phyloP scores from a whole-genome alignment of 257 asterid genomes.

The Solanum pimpinellifolium region DNA sequence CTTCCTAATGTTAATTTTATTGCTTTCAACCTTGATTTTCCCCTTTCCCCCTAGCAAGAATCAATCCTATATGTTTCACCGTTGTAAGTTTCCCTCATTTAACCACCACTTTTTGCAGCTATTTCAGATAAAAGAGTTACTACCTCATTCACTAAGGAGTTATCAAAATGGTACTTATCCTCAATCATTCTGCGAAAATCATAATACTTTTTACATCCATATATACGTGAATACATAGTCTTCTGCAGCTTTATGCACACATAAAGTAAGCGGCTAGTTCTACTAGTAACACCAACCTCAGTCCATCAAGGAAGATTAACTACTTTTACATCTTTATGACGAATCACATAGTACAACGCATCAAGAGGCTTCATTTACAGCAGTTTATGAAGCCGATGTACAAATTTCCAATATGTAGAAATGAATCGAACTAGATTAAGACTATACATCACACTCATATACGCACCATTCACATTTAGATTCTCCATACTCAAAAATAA shows the following conservation, averaged over 20 bases:
- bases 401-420: background rate
- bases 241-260: background rate
- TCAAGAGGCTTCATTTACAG: background rate
- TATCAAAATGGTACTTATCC: background rate
- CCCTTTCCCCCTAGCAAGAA: background rate
- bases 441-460: background rate
- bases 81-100: background rate
- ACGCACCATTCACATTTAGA: background rate
- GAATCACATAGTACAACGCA: background rate
- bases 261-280: background rate
- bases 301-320: background rate
- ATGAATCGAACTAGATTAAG: background rate
- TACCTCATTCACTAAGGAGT: background rate
- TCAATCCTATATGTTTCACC: background rate
- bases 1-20: background rate
- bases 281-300: background rate
- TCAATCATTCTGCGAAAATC: background rate
- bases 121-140: background rate
- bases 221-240: background rate
- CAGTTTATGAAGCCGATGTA: background rate
- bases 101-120: background rate
- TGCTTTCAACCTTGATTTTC: background rate
- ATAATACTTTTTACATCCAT: background rate
- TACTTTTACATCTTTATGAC: background rate
- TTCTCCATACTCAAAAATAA: background rate